Evolutionary conservation across 495 filamentous ascomycete genomes (phyloP).

Genomic region (Peziza echinospora): DNA sequence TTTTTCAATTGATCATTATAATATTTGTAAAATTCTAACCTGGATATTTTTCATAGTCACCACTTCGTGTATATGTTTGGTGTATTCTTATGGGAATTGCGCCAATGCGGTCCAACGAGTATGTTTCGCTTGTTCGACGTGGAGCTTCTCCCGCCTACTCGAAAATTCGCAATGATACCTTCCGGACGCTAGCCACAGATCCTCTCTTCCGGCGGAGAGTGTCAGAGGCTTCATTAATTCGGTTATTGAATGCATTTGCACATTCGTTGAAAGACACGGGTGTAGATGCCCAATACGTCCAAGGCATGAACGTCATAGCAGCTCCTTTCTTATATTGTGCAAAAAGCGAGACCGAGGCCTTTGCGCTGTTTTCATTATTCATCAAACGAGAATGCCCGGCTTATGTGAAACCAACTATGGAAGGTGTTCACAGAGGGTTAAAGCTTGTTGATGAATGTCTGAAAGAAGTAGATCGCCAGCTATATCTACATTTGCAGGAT

Average conservation of each 20-base stretch:
- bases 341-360: constrained; percentile 83
- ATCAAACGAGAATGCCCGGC: constrained; percentile 77
- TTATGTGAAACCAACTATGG: constrained; percentile 91
- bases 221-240: constrained; percentile 82
- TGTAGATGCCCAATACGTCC: constrained; percentile 51
- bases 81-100: constrained; percentile 71
- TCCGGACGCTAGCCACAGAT: constrained; percentile 85
- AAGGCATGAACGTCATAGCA: constrained; percentile 99
- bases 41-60: constrained; percentile 36
- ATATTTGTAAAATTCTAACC: background rate
- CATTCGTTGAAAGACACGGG: constrained; percentile 75
- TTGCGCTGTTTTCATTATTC: constrained; percentile 71
- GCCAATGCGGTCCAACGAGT: constrained; percentile 61
- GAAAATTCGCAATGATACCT: constrained; percentile 96
- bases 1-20: constrained; percentile 2
- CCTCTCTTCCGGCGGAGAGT: constrained; percentile 88
- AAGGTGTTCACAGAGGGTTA: constrained; percentile 82
- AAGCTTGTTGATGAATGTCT: constrained; percentile 78
- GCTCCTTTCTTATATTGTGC: constrained; percentile 93
- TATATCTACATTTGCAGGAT: constrained; percentile 57
- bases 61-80: constrained; percentile 87
- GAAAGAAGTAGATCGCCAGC: constrained; percentile 70
- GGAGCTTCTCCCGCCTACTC: constrained; percentile 82
- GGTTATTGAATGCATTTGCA: constrained; percentile 85
- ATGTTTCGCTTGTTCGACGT: constrained; percentile 76